Evolutionary conservation across 768 basidiomycete species (phyloP), one percentile per base, ranked within the genome.

Genomic region (Rhizopogon salebrosus): DNA sequence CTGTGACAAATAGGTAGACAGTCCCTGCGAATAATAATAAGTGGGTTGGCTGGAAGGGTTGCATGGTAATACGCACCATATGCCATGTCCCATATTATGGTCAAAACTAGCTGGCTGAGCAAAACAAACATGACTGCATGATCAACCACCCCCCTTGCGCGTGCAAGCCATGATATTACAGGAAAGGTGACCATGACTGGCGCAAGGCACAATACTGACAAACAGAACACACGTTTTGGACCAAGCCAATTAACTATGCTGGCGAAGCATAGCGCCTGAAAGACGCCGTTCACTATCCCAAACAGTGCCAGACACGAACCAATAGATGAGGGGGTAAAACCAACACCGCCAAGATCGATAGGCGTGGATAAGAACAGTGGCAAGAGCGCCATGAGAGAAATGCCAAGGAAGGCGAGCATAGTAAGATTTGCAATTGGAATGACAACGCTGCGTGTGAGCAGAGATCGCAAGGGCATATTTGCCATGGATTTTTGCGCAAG

Each of bases 1-100:
- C 71, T 2, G 76, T 82, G 48, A 82, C 66, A 49, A 75, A 80
- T 56, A 83, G 74, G 49, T 76, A 78, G 16, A 81, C 73, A 37
- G 82, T 78, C 14, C 82, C 84, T 84, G 20, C 10, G 45, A 18
- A 4, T 18, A 22, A 16, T 14, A 48, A 48, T 51, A 53, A 38
- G 13, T 27, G 24, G 4, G 20, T 66, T 77, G 23, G 75, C 82
- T 80, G 34, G 43, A 3, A 45, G 56, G 26, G 60, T 51, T 36
- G n/a, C 23, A 51, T 53, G 14, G 0, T n/a, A 43, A n/a, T 29
- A 67, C 72, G 48, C 48, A 77, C 77, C 69, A 43, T 68, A 78
- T 11, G 73, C 63, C 41, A 76, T 67, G 55, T 78, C 76, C 64
- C 73, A 63, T 29, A 77, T 51, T 7, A 70, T 51, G 4, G 60